Base-by-base conservation (phyloP, 192 early-diverging fungal genomes). In the Geosiphon pyriformis region DNA sequence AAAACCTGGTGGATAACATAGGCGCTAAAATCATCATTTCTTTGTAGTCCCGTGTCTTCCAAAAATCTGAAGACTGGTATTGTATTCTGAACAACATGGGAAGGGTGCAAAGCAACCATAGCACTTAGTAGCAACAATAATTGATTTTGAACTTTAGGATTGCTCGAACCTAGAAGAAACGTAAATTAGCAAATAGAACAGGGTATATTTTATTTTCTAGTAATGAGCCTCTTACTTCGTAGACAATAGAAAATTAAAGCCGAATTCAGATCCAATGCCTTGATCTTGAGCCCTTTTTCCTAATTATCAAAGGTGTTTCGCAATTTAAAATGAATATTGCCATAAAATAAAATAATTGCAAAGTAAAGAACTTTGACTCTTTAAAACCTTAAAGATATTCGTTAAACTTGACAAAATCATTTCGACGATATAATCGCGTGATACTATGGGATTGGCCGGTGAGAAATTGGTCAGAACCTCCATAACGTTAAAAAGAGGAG, bases 11-110 rank as follows among this genome's bases (percentile, higher is more conserved):
- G 88, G 65, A 98, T 96, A 4, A 97, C 93, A 53, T 90, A 88
- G 87, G 95, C 95, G 69, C 87, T 92, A 81, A 94, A 98, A 70
- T 91, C 88, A 73, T 98, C 95, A 75, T 98, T 95, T 73, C 94
- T 93, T n/a, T 90, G 86, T 64, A 98, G 67, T 1, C 94, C 89
- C 62, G 92, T 96, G 48, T 90, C 92, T 18, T 95, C 95, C 95
- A 98, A 95, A 70, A 97, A 97, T 12, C 93, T 98, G 70, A 98
- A 98, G 26, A 97, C 86, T 22, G 94, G 93, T 89, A 98, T 96
- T 55, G 94, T 90, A 75, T 93, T 91, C 64, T 91, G 82, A 23
- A 98, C 78, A 3, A 98, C 95, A 55, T 79, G 80, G 34, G 94
- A 86, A 2, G 96, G 90, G 69, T 85, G 88, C 52, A 90, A 70